Evolutionary conservation across 768 basidiomycete genomes (phyloP).

Genomic region (Candolleomyces efflorescens): DNA sequence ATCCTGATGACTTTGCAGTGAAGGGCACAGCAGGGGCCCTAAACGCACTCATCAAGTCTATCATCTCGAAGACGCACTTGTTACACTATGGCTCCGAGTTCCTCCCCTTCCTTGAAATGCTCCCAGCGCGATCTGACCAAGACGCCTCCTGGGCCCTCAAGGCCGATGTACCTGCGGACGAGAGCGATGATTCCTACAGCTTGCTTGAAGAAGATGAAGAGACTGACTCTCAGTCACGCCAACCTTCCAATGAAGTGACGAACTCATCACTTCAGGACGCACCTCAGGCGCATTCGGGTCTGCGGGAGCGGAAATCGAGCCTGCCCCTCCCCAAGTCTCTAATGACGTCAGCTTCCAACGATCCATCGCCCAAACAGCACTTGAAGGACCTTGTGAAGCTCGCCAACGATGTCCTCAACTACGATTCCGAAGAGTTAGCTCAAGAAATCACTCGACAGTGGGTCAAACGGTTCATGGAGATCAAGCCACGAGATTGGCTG

Average conservation of each 20-base stretch:
- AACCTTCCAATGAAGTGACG: slow-evolving; percentile 3
- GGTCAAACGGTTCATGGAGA: slow-evolving; percentile 63
- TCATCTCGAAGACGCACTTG: slow-evolving; percentile 74
- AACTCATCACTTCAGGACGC: not conserved
- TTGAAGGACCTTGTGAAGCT: slow-evolving; percentile 59
- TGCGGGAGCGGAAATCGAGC: slow-evolving; percentile 66
- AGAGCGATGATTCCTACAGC: slow-evolving; percentile 59
- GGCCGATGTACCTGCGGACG: slow-evolving; percentile 50
- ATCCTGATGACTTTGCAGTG: slow-evolving; percentile 78
- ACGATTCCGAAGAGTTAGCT: slow-evolving; percentile 68
- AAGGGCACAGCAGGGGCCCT: slow-evolving; percentile 70
- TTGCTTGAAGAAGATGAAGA: slow-evolving; percentile 53
- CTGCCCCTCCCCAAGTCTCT: slow-evolving; percentile 51
- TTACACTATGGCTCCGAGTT: slow-evolving; percentile 84
- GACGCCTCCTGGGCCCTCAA: slow-evolving; percentile 77
- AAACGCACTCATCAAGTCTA: slow-evolving; percentile 71
- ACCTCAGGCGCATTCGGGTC: not conserved
- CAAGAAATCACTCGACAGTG: slow-evolving; percentile 82
- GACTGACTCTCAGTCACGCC: slow-evolving; percentile 24
- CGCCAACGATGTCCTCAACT: slow-evolving; percentile 50
- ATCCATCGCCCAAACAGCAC: slow-evolving; percentile 49
- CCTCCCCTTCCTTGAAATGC: slow-evolving; percentile 70
- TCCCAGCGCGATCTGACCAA: slow-evolving; percentile 59
- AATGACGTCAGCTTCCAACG: slow-evolving; percentile 29
- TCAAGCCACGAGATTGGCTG: slow-evolving; percentile 90